Base-by-base conservation (phyloP, 192 early-diverging fungal genomes). In the Coemansia sp. region DNA sequence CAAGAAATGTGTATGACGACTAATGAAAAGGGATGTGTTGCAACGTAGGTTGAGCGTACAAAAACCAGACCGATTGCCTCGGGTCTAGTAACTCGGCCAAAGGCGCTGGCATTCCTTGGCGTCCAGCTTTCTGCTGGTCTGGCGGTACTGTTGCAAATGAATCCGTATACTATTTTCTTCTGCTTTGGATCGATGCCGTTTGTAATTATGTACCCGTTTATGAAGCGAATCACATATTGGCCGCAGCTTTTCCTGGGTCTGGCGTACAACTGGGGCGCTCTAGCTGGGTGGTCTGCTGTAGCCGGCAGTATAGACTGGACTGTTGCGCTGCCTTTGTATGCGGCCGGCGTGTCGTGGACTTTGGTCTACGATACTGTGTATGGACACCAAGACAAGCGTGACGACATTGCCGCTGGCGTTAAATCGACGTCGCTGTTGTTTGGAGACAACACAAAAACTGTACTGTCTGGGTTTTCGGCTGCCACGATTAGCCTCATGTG, bases 221-320 rank as follows among this genome's bases (percentile, higher is more conserved):
- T 98, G 94, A 98, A 98, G 72, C 90, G 96, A 5, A 81, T 96
- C 25, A 98, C 96, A 0, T 94, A 94, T 67, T 97, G 93, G 93
- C 94, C 96, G 2, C 96, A 98, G 69, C 68, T 85, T 0, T 90
- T 96, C 0, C 85, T 98, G 7, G 95, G 89, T 0, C 65, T 98
- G 49, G 88, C 96, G 0, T 97, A 92, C 69, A 98, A 98, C 75
- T 97, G 92, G 91, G 95, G 96, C 23, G 89, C 92, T 4, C 73
- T 98, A 9, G 76, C 94, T 2, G 96, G 96, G 35, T 94, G 90
- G 82, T 82, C 92, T 0, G 94, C 93, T 4, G 86, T 98, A 66
- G 70, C 85, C 8, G 90, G 87, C 5, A 67, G 72, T 0, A 74
- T 84, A 35, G 80, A 95, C 53, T 88, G 88, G 86, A 19, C 76